Evolutionary conservation across 768 basidiomycete species (phyloP), one percentile per base, ranked within the genome.

Genomic region (Termitomyces sp.): DNA sequence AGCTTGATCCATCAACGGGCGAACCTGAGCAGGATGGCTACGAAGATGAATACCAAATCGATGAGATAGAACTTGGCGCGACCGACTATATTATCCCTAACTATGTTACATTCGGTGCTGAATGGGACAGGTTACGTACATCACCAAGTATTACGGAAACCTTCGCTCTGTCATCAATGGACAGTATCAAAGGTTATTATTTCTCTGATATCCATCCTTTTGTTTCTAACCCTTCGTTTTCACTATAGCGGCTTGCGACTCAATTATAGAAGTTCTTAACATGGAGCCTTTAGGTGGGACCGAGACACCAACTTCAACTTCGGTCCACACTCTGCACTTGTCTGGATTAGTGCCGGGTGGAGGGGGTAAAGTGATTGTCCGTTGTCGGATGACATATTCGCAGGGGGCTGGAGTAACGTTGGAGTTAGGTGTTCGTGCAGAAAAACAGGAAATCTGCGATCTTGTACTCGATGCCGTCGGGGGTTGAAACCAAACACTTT

Each of bases 11-110:
- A 13, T 82, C 89, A 46, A 95, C 91, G 14, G 95, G 95, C 24
- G 87, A 92, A 67, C 97, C 97, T 9, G 97, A 99, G 72, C 93
- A 91, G 62, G 95, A 97, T 54, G 97, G 97, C n/a, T 99, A 98
- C 71, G 92, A 94, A 68, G 97, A 98, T 75, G 96, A 98, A 72
- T 99, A 99, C 72, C 92, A 93, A 71, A 76, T 98, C 43, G 97
- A 99, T 71, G 97, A 98, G 60, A 84, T 97, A 56, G 97, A 98
- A 69, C 78, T 99, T 53, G 87, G 88, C 58, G 95, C 92, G 12
- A 90, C 88, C 2, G 96, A 98, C 76, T 99, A 96, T 71, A 91
- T 99, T 67, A 77, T 95, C 41, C 96, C 97, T n/a, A 94, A 83
- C 64, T 98, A n/a, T n/a, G n/a, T n/a, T n/a, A n/a, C n/a, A n/a